phyloP scores from a whole-genome alignment of 345 rosid species.

The Lepidium didymum region DNA sequence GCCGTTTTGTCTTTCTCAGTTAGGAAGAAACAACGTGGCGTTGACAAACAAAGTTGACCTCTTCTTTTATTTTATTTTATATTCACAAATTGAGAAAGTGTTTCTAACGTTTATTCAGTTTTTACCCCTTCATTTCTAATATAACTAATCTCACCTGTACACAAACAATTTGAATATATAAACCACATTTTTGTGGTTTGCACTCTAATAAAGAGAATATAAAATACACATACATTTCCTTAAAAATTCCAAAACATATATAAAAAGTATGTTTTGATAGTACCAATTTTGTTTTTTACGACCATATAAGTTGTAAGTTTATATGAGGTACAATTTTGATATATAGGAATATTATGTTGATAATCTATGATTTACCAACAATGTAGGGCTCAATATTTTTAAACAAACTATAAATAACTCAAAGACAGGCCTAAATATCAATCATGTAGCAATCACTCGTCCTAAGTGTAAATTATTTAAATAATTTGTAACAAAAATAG shows the following conservation, averaged over 20 bases:
- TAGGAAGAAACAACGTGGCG: not conserved
- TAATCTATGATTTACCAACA: not conserved
- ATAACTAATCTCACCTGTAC: not conserved
- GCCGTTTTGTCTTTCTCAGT: not conserved
- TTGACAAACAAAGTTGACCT: not conserved
- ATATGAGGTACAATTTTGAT: not conserved
- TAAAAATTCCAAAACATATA: no score
- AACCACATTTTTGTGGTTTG: not conserved
- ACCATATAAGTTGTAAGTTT: no score
- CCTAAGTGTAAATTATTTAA: no score
- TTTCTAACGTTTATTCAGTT: not conserved
- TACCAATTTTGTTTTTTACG: no score
- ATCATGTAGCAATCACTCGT: not conserved
- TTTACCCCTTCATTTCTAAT: not conserved
- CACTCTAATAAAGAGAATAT: not conserved
- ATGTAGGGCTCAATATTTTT: not conserved
- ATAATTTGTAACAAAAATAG: not conserved
- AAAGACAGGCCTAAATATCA: not conserved
- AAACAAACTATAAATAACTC: not conserved
- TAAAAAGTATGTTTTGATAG: no score
- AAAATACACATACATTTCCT: no score
- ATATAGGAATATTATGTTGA: not conserved
- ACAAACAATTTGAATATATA: not conserved
- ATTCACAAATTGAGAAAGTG: not conserved
- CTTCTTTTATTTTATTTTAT: not conserved